A percentile compares a stretch with the other conserved stretches of the same genome.
These are phyloP conservation scores for Choanephora cucurbitarum DNA, from an alignment of 371 early-diverging fungal genomes.

Conservation along the genomic window DNA sequence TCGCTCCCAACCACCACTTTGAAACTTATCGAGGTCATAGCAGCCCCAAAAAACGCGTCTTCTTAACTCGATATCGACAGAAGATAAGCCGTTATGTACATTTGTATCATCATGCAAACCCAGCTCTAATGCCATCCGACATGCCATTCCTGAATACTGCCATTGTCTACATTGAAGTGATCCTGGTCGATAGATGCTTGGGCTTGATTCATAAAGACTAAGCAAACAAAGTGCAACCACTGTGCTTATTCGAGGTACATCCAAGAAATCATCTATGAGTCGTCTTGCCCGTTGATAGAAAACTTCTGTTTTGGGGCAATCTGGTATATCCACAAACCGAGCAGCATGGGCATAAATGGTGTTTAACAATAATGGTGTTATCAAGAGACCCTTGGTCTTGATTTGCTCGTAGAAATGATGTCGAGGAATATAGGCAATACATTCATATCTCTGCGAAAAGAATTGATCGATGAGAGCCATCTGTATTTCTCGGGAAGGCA, in stretches of 20 bases:
- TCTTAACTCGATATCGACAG: slow-evolving; percentile 20
- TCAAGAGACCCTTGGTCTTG: slow-evolving; percentile 20
- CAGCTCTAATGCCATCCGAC: slow-evolving; percentile 34
- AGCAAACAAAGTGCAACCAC: slow-evolving; percentile 25
- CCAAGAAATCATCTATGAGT: slow-evolving; percentile 30
- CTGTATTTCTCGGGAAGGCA: slow-evolving; percentile 38
- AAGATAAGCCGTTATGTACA: slow-evolving; percentile 7
- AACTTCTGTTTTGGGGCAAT: slow-evolving; percentile 20
- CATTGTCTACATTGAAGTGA: slow-evolving; percentile 24
- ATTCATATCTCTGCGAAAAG: slow-evolving; percentile 24
- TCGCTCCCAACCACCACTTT: slow-evolving; percentile 35
- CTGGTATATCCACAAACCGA: slow-evolving; percentile 6
- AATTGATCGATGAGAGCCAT: slow-evolving; percentile 33
- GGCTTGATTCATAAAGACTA: slow-evolving; percentile 25
- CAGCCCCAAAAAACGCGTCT: slow-evolving; percentile 34
- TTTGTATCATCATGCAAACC: slow-evolving; percentile 26
- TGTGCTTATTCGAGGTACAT: slow-evolving; percentile 32
- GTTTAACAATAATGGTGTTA: slow-evolving; percentile 29
- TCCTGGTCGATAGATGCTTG: slow-evolving; percentile 17
- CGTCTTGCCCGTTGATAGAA: slow-evolving; percentile 26
- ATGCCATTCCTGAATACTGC: slow-evolving; percentile 37
- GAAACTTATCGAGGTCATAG: slow-evolving; percentile 36
- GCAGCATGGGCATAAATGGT: slow-evolving; percentile 32
- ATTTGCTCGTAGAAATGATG: slow-evolving; percentile 23
- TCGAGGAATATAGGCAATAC: slow-evolving; percentile 16